These are phyloP conservation scores for Salix dunnii DNA, from an alignment of 345 rosid genomes.

Conservation along the genomic window DNA sequence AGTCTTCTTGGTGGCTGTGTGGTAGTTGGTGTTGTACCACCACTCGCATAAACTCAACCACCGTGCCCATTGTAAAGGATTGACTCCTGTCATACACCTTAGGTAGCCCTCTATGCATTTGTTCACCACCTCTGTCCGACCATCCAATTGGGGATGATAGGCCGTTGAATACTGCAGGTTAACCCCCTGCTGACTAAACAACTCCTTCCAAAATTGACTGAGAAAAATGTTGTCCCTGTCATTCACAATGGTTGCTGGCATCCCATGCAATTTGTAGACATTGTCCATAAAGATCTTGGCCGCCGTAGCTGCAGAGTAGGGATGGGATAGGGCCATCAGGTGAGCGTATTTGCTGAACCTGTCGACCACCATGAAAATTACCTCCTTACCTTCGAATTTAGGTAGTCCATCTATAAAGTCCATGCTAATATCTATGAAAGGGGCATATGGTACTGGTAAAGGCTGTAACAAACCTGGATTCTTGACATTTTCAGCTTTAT, in stretches of 20 bases:
- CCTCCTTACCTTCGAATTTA: too few relatives aligned
- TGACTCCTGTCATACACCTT: neutral
- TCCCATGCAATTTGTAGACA: too few relatives aligned
- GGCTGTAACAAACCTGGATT: too few relatives aligned
- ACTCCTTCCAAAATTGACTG: too few relatives aligned
- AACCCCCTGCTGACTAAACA: neutral
- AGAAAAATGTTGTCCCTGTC: too few relatives aligned
- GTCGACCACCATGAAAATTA: neutral
- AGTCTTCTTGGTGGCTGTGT: neutral
- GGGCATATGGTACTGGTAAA: too few relatives aligned
- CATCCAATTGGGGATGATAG: neutral
- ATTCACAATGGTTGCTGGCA: too few relatives aligned
- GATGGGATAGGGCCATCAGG: neutral
- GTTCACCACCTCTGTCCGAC: neutral
- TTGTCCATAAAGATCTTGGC: too few relatives aligned
- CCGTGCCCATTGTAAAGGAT: neutral
- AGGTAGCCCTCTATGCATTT: neutral
- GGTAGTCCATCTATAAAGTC: too few relatives aligned
- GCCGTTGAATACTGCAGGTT: neutral
- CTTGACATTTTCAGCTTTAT: too few relatives aligned
- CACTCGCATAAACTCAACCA: neutral
- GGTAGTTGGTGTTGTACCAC: neutral
- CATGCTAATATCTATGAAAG: too few relatives aligned
- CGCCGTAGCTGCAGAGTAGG: neutral
- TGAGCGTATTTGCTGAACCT: neutral